Evolutionary conservation across 2,329 filamentous ascomycete species (phyloP), one percentile per base, ranked within the genome.

Genomic region (Exserohilum rostratum): DNA sequence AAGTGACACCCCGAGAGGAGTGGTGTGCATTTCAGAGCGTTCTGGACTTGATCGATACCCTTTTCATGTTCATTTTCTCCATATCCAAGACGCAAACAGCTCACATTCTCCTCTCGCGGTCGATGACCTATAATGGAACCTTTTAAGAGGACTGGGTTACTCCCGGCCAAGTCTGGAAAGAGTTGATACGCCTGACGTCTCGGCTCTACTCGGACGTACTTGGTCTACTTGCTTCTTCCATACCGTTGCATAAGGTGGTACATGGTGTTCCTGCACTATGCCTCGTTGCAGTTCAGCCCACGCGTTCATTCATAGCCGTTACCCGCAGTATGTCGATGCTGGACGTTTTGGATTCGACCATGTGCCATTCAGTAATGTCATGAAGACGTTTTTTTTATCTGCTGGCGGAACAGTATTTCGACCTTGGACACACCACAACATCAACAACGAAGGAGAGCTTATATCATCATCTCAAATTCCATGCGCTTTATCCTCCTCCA

Each of bases 1-100:
- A 22, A 30, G 40, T 52, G 44, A 53, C n/a, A 53, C 22, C 10
- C 46, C 17, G 46, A 46, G 25, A 54, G 45, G 40, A 37, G 37
- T 46, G 22, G 22, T 30, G 42, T 31, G 40, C 40, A 29, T 47
- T 53, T 30, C 50, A 47, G 35, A 50, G 48, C 55, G 44, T 56
- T 60, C 58, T 62, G 65, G 61, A 65, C 62, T 64, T 64, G 65
- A 62, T 66, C 59, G 65, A 69, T 67, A 70, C 67, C 67, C 67
- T 62, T 67, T 64, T 50, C 62, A 50, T 64, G 57, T 61, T 59
- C 55, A 53, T 61, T 57, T 61, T 64, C 48, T 53, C 20, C 57
- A 40, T 42, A 44, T 42, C 40, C 53, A 33, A 35, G 5, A 29
- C 7, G 37, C 31, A 9, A 18, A 25, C 43, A 10, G 12, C 18